Evolutionary conservation across 1,139 yeast species (phyloP).

Genomic region (Spathaspora sp.): DNA sequence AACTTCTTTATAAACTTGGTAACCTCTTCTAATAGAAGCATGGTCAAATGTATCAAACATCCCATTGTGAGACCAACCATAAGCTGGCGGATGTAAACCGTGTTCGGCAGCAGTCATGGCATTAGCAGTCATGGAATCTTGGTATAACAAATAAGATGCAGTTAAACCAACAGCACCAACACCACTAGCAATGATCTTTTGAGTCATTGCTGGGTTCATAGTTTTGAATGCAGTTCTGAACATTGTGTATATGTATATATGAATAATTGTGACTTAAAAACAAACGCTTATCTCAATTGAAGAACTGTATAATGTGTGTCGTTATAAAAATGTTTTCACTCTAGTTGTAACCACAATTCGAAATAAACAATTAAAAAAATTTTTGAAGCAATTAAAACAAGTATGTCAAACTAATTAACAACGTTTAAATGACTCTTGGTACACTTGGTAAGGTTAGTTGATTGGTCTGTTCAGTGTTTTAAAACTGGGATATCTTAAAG

Average conservation of each 20-base stretch:
- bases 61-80: constrained; percentile 92
- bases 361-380: background rate
- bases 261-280: background rate
- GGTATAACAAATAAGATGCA: constrained; percentile 74
- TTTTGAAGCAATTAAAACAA: background rate
- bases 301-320: background rate
- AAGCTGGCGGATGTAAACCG: constrained; percentile 94
- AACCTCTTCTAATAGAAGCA: constrained; percentile 97
- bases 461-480: background rate
- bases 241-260: constrained; percentile 16
- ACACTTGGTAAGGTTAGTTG: background rate
- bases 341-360: background rate
- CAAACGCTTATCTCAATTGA: background rate
- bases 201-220: constrained; percentile 37
- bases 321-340: background rate
- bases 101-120: constrained; percentile 99
- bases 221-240: constrained; percentile 27
- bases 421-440: background rate
- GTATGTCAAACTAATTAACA: background rate
- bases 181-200: constrained; percentile 60
- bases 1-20: constrained; percentile 97
- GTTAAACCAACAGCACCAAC: constrained; percentile 68
- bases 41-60: constrained; percentile 93
- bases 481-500: background rate
- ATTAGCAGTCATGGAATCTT: constrained; percentile 78